Percentiles rank a stretch among this genome's conserved stretches.
Conservation (phyloP, 768 basidiomycete genomes). For the Dacryopinax primogenitus region DNA sequence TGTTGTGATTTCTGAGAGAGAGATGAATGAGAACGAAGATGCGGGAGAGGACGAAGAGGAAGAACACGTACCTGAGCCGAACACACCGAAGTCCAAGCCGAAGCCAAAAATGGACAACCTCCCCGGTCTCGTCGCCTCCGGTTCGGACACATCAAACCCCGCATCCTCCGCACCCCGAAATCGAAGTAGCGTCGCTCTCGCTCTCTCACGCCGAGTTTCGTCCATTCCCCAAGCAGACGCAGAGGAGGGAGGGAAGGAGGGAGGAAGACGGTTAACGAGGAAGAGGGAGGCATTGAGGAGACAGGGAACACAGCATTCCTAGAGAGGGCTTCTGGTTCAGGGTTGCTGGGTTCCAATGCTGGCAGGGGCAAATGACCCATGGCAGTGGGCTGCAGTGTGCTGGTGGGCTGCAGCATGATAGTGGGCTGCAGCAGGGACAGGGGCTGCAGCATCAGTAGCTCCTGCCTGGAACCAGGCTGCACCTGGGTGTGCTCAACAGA, state of each 20-base stretch:
- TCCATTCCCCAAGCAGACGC: constrained; percentile 57
- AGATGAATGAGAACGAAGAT: constrained; percentile 23
- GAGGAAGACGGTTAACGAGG: constrained; percentile 54
- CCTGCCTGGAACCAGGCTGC: neutral
- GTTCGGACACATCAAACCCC: constrained; percentile 42
- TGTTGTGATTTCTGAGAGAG: constrained; percentile 25
- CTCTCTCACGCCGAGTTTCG: constrained; percentile 69
- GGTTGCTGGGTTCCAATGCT: too few species aligned
- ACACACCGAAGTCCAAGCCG: constrained; percentile 12
- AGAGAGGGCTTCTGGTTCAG: too few species aligned
- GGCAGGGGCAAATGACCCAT: too few species aligned
- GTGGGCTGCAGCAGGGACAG: neutral
- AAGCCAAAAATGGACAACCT: constrained; percentile 15
- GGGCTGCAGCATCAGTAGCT: neutral
- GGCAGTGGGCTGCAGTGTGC: too few species aligned
- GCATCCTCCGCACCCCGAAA: constrained; percentile 66
- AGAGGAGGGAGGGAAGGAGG: constrained; percentile 56
- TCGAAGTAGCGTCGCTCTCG: constrained; percentile 85
- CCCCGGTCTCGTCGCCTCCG: constrained; percentile 29
- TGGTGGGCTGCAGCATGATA: too few species aligned
- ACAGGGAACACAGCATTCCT: too few species aligned
- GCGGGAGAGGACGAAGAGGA: constrained; percentile 26
- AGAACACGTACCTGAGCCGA: constrained; percentile 27
- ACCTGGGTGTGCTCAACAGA: neutral
- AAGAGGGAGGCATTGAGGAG: constrained; percentile 46